Evolutionary conservation across 2,329 filamentous ascomycete genomes (phyloP), one percentile per base, ranked within the genome.

Genomic region (Acrodontium crateriforme): DNA sequence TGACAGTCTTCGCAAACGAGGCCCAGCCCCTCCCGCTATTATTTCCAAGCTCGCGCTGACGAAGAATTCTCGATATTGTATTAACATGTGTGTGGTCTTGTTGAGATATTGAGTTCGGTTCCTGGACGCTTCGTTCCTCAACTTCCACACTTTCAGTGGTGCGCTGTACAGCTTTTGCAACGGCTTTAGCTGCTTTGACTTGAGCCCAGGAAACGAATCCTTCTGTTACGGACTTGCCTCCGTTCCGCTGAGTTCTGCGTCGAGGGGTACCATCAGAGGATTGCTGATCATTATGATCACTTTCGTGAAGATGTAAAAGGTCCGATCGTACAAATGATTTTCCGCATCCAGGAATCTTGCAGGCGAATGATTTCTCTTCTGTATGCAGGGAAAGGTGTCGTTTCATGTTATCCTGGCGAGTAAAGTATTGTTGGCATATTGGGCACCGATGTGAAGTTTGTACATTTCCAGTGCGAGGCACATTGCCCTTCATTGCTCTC

Each of bases 21-120:
- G 25, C 28, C 41, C 40, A 43, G n/a, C 38, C 35, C 19, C 41
- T 35, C 2, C 33, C 24, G 4, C 35, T 22, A 10, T 20, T 28
- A 9, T 28, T 22, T 6, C 48, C 48, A 9, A 46, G 25, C 29
- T 49, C 46, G 18, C 48, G 41, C 2, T 38, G 36, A n/a, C 44
- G 41, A 12, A 52, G 27, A 4, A 47, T 28, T 1, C 37, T 36
- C 5, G 36, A 27, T 10, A 41, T 6, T 5, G 41, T 33, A 8
- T 25, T 37, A 12, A 41, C 41, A 31, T 34, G 36, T 2, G 25
- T 27, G 17, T 22, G 30, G 14, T 46, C 42, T 19, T 41, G 34
- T 10, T 23, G 15, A 5, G 19, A 7, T 7, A 14, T 24, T 14
- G 13, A 18, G 7, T 8, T 15, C 18, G 12, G 25, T 22, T 16